Evolutionary conservation across 179 eudicot species (phyloP).

Genomic region (Sideroxylon spinosum): DNA sequence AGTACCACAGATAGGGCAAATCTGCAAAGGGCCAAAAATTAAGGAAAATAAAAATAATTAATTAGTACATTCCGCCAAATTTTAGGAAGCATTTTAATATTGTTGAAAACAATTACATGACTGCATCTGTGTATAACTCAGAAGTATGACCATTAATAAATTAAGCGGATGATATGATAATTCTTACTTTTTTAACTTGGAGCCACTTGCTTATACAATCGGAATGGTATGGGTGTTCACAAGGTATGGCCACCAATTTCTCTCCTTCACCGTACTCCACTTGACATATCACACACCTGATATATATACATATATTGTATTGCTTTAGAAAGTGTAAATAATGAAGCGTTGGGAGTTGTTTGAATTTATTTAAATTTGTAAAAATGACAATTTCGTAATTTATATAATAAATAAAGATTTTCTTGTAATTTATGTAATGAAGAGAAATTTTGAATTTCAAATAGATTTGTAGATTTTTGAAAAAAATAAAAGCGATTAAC

Average conservation of each 20-base stretch:
- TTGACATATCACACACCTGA: conserved; percentile 65
- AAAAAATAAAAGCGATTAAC: no score
- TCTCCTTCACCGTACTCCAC: conserved; percentile 55
- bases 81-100: not conserved
- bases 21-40: conserved; percentile 24
- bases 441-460: no score
- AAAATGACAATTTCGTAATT: no score
- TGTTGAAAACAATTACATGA: no score
- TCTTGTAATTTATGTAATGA: no score
- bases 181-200: conserved; percentile 50
- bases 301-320: no score
- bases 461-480: no score
- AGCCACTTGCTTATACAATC: conserved; percentile 57
- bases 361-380: no score
- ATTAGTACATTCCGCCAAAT: not conserved
- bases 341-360: no score
- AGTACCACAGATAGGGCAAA: conserved; percentile 45
- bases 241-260: conserved; percentile 36
- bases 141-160: not conserved
- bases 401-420: no score
- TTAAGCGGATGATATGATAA: no score
- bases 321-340: no score
- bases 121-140: not conserved
- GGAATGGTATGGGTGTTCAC: conserved; percentile 50
- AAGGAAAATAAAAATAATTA: not conserved